Evolutionary conservation across 352 stramenopile species (phyloP).

Genomic region (Pythium brassicae): DNA sequence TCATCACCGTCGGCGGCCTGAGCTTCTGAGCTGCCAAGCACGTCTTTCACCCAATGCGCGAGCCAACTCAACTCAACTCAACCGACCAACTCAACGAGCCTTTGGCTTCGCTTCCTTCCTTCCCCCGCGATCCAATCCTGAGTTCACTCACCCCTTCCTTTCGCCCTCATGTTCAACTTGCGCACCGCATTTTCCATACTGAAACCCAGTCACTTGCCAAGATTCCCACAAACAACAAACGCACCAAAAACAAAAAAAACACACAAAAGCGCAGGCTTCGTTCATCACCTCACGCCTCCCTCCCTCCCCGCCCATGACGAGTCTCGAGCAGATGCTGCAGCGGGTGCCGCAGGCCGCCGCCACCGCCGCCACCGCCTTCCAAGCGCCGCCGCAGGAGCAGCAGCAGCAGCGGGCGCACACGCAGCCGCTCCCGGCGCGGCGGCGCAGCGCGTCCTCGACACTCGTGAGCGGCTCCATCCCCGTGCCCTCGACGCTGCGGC

Average conservation of each 20-base stretch:
- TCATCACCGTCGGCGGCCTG: constrained; percentile 83
- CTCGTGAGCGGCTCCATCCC: constrained; percentile 16
- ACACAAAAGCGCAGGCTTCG: too few relatives aligned
- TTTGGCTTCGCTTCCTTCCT: too few relatives aligned
- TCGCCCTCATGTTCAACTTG: too few relatives aligned
- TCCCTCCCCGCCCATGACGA: constrained; percentile 7
- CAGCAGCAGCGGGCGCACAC: not conserved
- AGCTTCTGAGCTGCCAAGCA: constrained; percentile 48
- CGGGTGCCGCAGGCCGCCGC: constrained; percentile 1
- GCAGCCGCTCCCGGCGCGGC: not conserved
- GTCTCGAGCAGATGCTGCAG: constrained; percentile 16
- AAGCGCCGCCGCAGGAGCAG: not conserved
- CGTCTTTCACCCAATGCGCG: not conserved
- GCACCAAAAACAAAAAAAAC: not conserved
- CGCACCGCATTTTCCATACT: too few relatives aligned
- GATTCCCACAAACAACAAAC: not conserved
- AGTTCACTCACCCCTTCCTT: too few relatives aligned
- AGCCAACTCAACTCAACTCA: not conserved
- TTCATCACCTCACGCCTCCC: not conserved
- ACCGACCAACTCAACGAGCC: not conserved
- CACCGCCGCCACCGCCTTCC: not conserved
- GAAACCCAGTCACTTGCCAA: too few relatives aligned
- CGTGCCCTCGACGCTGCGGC: constrained; percentile 12
- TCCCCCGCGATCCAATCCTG: too few relatives aligned
- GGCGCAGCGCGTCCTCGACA: constrained; percentile 4